phyloP scores from a whole-genome alignment of 805 yeast species.

The Ogataea methanolica region DNA sequence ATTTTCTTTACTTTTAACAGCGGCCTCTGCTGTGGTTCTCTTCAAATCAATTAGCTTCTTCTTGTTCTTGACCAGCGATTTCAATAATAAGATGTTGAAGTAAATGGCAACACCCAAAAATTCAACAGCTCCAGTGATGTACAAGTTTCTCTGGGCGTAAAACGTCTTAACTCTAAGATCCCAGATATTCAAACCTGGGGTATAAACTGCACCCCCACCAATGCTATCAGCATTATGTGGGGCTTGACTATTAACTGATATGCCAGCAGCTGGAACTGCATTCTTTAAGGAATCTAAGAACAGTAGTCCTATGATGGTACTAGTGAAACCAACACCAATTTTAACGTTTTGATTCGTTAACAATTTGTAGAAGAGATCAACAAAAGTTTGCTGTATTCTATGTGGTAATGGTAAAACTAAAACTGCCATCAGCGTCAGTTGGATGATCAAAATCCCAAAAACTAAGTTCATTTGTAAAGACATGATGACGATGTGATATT shows the following conservation, averaged over 20 bases:
- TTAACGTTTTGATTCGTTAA: conserved; percentile 33
- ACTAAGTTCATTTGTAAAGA: conserved; percentile 29
- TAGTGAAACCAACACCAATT: conserved; percentile 38
- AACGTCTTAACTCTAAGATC: conserved; percentile 42
- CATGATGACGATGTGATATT: conserved; percentile 12
- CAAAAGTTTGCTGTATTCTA: conserved; percentile 34
- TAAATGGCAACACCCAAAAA: conserved; percentile 41
- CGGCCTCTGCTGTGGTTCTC: neutral
- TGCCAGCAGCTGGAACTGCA: conserved; percentile 17
- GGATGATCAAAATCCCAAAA: conserved; percentile 39
- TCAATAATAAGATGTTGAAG: conserved; percentile 40
- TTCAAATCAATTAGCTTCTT: conserved; percentile 15
- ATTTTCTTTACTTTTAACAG: conserved; percentile 38
- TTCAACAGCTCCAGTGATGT: conserved; percentile 50
- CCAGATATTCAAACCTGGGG: conserved; percentile 22
- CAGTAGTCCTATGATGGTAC: conserved; percentile 37
- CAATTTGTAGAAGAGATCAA: conserved; percentile 28
- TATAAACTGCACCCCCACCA: conserved; percentile 3
- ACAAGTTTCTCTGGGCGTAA: conserved; percentile 54
- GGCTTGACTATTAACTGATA: neutral
- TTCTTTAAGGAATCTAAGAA: conserved; percentile 41
- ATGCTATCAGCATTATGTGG: conserved; percentile 1
- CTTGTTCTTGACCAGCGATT: conserved; percentile 38
- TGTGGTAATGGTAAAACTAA: conserved; percentile 49
- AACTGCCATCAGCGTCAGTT: conserved; percentile 39